These are phyloP conservation scores for Pythium coloratum DNA, from an alignment of 352 stramenopile genomes.

Conservation along the genomic window DNA sequence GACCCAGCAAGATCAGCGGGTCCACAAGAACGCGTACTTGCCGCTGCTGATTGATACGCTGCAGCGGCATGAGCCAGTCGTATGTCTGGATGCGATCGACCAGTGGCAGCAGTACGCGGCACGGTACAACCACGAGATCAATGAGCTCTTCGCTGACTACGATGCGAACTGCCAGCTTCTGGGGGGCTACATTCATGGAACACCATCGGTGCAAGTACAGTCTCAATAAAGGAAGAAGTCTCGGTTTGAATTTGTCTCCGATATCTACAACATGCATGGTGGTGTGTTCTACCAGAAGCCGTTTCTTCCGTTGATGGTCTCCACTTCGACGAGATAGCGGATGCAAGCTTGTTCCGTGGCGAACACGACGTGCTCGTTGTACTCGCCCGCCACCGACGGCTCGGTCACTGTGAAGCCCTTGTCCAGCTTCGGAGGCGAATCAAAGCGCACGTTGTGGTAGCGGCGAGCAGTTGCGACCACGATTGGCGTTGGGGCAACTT, in stretches of 20 bases:
- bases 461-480: slow-evolving; percentile 16
- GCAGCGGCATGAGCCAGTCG: slow-evolving; percentile 14
- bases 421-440: slow-evolving; percentile 6
- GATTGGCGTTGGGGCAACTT: not conserved
- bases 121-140: slow-evolving; percentile 18
- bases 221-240: not conserved
- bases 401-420: slow-evolving; percentile 12
- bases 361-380: slow-evolving; percentile 28
- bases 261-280: not conserved
- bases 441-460: slow-evolving; percentile 18
- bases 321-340: slow-evolving; percentile 27
- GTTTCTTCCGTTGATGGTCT: not conserved
- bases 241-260: not conserved
- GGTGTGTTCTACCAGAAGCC: not conserved
- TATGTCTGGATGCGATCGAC: slow-evolving; percentile 25
- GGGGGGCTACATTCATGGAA: slow-evolving; percentile 10
- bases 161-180: slow-evolving; percentile 24
- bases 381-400: slow-evolving; percentile 2
- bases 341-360: slow-evolving; percentile 13
- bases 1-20: slow-evolving; percentile 17
- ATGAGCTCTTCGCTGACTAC: slow-evolving; percentile 20
- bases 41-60: slow-evolving; percentile 29
- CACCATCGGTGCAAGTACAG: not conserved
- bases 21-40: slow-evolving; percentile 32
- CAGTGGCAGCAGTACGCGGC: slow-evolving; percentile 23